Evolutionary conservation across 2,329 filamentous ascomycete genomes (phyloP).

Genomic region (Fusarium subtropicale): DNA sequence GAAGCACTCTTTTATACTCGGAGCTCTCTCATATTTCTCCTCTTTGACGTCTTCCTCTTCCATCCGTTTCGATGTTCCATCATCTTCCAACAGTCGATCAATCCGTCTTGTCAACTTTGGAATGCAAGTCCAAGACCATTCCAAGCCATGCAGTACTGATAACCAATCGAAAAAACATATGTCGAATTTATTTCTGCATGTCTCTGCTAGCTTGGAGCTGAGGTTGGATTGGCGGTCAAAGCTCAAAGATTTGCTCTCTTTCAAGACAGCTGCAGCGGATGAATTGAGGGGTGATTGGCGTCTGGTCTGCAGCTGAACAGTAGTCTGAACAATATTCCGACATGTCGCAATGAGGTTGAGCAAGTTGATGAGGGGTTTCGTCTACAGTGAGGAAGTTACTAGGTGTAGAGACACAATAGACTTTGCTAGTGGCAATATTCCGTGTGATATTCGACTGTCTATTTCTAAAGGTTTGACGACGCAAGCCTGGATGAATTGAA

Average conservation of each 20-base stretch:
- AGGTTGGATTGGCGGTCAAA: not conserved
- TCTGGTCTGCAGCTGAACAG: not conserved
- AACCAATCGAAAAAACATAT: not conserved
- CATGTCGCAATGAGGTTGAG: not conserved
- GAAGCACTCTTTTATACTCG: not conserved
- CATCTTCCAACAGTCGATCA: not conserved
- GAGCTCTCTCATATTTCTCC: not conserved
- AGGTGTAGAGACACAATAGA: fast-evolving
- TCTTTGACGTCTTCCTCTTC: not conserved
- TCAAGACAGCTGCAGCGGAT: not conserved
- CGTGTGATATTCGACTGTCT: not conserved
- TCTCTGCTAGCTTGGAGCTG: slow-evolving; percentile 3
- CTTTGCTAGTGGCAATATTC: not conserved
- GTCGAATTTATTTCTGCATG: not conserved
- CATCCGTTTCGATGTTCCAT: not conserved
- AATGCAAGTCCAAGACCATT: not conserved
- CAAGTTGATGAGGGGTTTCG: fast-evolving
- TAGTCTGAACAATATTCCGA: not conserved
- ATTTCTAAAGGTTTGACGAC: not conserved
- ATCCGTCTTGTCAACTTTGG: not conserved
- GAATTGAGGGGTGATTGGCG: not conserved
- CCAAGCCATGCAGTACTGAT: not conserved
- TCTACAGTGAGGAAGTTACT: fast-evolving
- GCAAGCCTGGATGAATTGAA: fast-evolving
- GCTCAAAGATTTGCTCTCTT: not conserved